phyloP scores from a whole-genome alignment of 345 rosid genomes.

The Luvunga scandens region DNA sequence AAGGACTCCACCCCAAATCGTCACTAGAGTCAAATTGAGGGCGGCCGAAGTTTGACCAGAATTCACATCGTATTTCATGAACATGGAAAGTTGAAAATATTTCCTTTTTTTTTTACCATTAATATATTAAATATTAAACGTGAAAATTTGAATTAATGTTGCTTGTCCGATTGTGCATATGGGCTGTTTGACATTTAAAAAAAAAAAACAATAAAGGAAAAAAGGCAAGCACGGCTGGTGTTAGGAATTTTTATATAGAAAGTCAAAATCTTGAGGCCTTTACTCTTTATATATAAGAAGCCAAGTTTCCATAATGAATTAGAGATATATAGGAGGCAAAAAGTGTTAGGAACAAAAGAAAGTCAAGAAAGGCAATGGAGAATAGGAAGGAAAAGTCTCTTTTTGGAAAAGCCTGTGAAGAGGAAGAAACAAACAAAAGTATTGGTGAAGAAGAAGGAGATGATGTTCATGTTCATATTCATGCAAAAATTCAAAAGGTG shows the following conservation, averaged over 20 bases:
- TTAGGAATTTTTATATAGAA: constrained; percentile 2
- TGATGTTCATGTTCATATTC: background rate
- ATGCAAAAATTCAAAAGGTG: constrained; percentile 2
- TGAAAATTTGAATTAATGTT: background rate
- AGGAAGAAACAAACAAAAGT: background rate
- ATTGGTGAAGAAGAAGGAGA: constrained; percentile 11
- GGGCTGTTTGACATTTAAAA: constrained; percentile 16
- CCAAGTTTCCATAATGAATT: background rate
- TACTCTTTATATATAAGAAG: background rate
- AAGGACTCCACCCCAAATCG: background rate
- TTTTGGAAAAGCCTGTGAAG: background rate
- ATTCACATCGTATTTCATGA: background rate
- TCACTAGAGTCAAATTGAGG: constrained; percentile 6
- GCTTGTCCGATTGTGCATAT: constrained; percentile 3
- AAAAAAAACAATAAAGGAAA: background rate
- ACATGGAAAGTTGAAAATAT: background rate
- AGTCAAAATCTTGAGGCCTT: constrained; percentile 15
- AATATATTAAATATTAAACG: background rate
- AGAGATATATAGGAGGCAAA: background rate
- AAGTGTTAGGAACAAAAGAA: background rate
- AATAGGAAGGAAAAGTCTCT: background rate
- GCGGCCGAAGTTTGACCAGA: constrained; percentile 22
- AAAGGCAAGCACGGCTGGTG: background rate
- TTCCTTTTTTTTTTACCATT: background rate
- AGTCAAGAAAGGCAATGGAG: constrained; percentile 2